phyloP scores from a whole-genome alignment of 371 early-diverging fungal species.

The Dichotomocladium elegans region DNA sequence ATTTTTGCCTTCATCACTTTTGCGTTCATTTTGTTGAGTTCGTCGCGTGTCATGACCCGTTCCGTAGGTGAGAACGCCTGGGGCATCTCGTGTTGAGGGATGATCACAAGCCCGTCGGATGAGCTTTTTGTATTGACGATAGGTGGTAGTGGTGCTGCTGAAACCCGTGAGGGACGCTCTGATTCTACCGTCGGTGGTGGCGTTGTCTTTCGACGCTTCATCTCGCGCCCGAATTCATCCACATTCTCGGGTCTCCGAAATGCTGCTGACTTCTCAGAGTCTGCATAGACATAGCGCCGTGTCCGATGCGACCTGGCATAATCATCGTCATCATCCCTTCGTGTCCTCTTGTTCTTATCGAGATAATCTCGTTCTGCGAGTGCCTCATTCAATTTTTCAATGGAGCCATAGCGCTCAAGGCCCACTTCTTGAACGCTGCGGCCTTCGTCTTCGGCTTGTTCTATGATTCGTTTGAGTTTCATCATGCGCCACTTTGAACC shows the following conservation, averaged over 20 bases:
- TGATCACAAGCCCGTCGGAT: constrained; percentile 14
- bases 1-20: constrained; percentile 78
- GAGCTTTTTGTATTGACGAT: background rate
- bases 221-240: constrained; percentile 38
- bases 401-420: constrained; percentile 69
- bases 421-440: constrained; percentile 65
- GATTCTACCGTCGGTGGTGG: constrained; percentile 3
- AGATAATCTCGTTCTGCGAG: constrained; percentile 64
- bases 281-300: constrained; percentile 32
- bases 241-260: constrained; percentile 26
- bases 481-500: constrained; percentile 84
- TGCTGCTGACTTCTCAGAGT: constrained; percentile 13
- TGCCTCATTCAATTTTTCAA: constrained; percentile 66
- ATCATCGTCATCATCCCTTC: background rate
- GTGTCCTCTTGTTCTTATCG: constrained; percentile 36
- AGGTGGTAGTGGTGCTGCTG: background rate
- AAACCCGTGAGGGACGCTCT: background rate
- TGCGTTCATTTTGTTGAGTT: constrained; percentile 86
- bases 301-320: background rate
- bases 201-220: constrained; percentile 18
- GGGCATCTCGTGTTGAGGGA: constrained; percentile 22
- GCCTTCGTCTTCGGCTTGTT: constrained; percentile 68
- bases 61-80: constrained; percentile 10
- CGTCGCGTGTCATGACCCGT: constrained; percentile 49
- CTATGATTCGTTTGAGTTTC: constrained; percentile 67